A percentile compares a stretch with the other conserved stretches of the same genome.
Evolutionary conservation across 169 alveolate genomes (phyloP).

Genomic region (Plasmodium blacklocki): DNA sequence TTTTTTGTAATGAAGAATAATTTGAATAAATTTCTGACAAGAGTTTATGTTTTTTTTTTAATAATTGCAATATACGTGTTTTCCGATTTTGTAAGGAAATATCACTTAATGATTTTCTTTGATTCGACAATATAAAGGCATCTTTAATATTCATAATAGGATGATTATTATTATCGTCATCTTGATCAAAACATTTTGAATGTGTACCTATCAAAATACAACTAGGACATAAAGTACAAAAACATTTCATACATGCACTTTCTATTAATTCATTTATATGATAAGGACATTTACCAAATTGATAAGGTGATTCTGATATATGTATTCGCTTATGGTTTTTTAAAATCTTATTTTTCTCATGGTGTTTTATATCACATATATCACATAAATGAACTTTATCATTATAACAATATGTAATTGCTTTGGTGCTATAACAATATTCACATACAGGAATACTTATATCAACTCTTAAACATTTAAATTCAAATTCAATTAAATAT

Average conservation of each 20-base stretch:
- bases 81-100: conserved; percentile 81
- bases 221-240: conserved; percentile 88
- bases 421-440: conserved; percentile 42
- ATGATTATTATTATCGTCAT: conserved; percentile 89
- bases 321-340: conserved; percentile 90
- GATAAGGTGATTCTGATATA: conserved; percentile 91
- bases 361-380: conserved; percentile 89
- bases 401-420: conserved; percentile 53
- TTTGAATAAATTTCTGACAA: conserved; percentile 89
- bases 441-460: conserved; percentile 86
- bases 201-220: conserved; percentile 90
- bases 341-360: conserved; percentile 86
- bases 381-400: conserved; percentile 90
- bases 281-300: conserved; percentile 91
- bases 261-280: conserved; percentile 92
- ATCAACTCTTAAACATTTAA: conserved; percentile 85
- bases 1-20: conserved; percentile 85
- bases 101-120: conserved; percentile 86
- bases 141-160: conserved; percentile 90
- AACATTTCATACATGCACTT: conserved; percentile 91
- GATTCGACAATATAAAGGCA: conserved; percentile 88
- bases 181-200: conserved; percentile 69
- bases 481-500: conserved; percentile 81
- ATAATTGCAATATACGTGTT: conserved; percentile 78
- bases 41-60: conserved; percentile 86